Evolutionary conservation across 164 flowering plant species (phyloP).

Genomic region (Chimonanthus salicifolius): DNA sequence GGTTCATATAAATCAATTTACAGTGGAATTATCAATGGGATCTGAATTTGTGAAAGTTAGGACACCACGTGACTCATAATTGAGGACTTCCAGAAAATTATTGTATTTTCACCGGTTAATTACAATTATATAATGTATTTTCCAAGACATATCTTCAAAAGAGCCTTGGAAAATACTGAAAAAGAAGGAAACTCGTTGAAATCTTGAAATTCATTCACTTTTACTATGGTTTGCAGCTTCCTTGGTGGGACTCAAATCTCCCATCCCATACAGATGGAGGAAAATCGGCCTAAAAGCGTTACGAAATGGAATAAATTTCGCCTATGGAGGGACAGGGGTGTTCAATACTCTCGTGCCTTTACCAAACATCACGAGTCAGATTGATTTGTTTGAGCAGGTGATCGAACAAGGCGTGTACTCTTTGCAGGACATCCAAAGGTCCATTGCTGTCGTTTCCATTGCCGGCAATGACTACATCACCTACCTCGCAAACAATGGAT

Average conservation of each 20-base stretch:
- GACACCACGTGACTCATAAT: no score
- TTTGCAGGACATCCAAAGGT: conserved; percentile 18
- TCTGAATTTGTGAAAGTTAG: no score
- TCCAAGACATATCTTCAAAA: no score
- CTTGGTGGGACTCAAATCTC: conserved; percentile 30
- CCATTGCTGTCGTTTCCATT: conserved; percentile 37
- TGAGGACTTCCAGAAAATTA: no score
- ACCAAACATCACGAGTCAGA: conserved; percentile 51
- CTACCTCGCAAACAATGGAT: conserved; percentile 15
- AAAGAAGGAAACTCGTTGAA: no score
- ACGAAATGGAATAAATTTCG: conserved; percentile 43
- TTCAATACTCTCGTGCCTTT: conserved; percentile 29
- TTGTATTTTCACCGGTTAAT: no score
- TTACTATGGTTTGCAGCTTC: conserved; percentile 25
- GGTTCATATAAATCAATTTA: no score
- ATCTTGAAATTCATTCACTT: not conserved
- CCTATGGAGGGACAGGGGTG: conserved; percentile 56
- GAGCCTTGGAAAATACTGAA: no score
- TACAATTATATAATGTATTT: no score
- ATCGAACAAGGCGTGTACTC: conserved; percentile 22
- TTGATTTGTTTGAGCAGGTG: conserved; percentile 29
- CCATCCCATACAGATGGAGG: conserved; percentile 28
- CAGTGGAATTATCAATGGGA: no score
- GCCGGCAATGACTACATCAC: conserved; percentile 52
- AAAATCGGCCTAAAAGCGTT: conserved; percentile 5